Percentiles rank a stretch among this genome's conserved stretches.
These are phyloP conservation scores for Aspergillus pseudonomiae DNA, from an alignment of 2,329 filamentous ascomycete genomes.

Conservation along the genomic window DNA sequence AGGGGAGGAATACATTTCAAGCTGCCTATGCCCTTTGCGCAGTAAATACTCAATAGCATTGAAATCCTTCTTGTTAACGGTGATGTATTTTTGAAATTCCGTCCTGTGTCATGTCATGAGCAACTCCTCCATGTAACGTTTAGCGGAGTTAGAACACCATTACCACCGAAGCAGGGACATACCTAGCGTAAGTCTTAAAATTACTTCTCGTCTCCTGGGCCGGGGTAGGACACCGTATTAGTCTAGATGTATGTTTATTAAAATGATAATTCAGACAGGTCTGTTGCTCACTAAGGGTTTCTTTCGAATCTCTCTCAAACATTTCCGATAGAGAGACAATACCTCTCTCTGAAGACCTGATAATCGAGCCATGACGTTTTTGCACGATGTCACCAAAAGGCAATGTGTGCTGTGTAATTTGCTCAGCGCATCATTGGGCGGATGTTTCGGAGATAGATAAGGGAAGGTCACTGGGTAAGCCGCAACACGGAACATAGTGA, in stretches of 20 bases:
- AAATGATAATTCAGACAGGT: not conserved
- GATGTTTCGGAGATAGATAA: not conserved
- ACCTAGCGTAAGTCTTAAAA: conserved; percentile 48
- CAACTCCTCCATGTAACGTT: conserved; percentile 12
- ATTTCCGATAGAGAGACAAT: conserved; percentile 80
- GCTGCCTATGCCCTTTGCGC: conserved; percentile 76
- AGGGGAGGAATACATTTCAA: conserved; percentile 79
- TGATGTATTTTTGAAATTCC: conserved; percentile 74
- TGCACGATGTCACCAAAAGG: not conserved
- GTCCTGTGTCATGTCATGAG: conserved; percentile 49
- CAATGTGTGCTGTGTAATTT: not conserved
- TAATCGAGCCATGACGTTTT: conserved; percentile 49
- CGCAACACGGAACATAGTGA: too few species aligned
- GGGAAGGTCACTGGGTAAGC: conserved; percentile 1
- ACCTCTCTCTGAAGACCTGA: conserved; percentile 93
- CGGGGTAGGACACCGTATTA: not conserved
- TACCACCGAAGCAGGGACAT: conserved; percentile 16
- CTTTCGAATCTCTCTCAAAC: conserved; percentile 75
- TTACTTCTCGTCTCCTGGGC: conserved; percentile 44
- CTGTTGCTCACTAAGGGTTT: conserved; percentile 70
- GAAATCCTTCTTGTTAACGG: conserved; percentile 82
- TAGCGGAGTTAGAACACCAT: conserved; percentile 3
- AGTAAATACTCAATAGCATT: conserved; percentile 81
- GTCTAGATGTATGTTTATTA: not conserved
- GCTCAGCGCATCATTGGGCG: not conserved